A percentile compares a stretch with the other conserved stretches of the same genome.
Evolutionary conservation across 148 eudicot genomes (phyloP).

Genomic region (Talinum fruticosum): DNA sequence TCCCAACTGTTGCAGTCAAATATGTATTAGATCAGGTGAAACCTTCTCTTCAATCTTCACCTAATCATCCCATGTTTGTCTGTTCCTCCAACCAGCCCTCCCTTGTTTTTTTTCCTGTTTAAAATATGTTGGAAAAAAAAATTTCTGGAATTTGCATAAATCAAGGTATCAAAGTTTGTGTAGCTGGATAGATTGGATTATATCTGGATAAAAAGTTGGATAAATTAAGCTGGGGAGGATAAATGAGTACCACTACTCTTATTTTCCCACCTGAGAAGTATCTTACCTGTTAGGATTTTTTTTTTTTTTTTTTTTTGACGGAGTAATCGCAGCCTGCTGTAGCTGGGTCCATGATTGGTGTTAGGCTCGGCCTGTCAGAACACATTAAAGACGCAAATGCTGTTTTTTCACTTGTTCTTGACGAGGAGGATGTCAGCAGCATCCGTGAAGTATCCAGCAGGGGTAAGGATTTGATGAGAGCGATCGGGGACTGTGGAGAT

Average conservation of each 20-base stretch:
- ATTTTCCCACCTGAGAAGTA: background rate
- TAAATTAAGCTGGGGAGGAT: background rate
- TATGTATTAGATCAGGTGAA: constrained; percentile 84
- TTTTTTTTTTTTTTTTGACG: background rate
- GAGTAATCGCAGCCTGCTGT: constrained; percentile 68
- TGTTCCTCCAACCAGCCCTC: background rate
- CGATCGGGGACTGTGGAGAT: constrained; percentile 95
- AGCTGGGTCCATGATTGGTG: constrained; percentile 97
- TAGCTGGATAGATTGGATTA: background rate
- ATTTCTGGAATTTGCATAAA: background rate
- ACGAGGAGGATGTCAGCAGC: constrained; percentile 65
- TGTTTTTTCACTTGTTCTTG: constrained; percentile 70
- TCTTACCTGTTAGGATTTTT: background rate
- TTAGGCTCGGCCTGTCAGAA: constrained; percentile 84
- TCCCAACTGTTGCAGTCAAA: constrained; percentile 82
- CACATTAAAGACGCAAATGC: constrained; percentile 69
- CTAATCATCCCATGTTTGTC: background rate
- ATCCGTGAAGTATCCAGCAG: constrained; percentile 58
- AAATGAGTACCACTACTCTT: background rate
- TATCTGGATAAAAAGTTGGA: background rate
- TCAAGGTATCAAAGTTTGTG: background rate
- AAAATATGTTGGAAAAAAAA: background rate
- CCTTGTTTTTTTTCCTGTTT: background rate
- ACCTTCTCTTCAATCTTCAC: constrained; percentile 5
- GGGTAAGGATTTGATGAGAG: constrained; percentile 73